Percentiles rank a stretch among this genome's conserved stretches.
These are phyloP conservation scores for Aspergillus clavatus DNA, from an alignment of 2,329 filamentous ascomycete genomes.

Conservation along the genomic window DNA sequence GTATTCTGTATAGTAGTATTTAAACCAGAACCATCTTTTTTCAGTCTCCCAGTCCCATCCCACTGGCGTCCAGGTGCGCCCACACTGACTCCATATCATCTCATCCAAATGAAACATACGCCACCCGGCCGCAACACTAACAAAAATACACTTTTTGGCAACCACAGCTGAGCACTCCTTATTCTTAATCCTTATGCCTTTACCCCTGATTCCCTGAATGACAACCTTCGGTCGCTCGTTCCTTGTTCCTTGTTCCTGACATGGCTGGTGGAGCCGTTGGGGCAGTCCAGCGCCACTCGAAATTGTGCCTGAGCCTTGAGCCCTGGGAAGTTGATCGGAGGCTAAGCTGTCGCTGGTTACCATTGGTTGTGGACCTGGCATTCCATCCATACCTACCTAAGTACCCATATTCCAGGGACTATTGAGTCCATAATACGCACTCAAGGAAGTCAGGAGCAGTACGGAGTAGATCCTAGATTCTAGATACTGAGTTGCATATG, in stretches of 20 bases:
- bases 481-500: no score
- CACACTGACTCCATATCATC: background rate
- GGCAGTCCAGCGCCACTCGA: background rate
- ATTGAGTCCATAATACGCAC: background rate
- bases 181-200: no score
- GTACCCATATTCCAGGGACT: no score
- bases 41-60: background rate
- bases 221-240: constrained; percentile 9
- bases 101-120: background rate
- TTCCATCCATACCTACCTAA: no score
- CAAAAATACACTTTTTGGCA: background rate
- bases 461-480: no score
- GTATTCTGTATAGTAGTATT: background rate
- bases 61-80: background rate
- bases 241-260: constrained; percentile 17
- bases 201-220: no score
- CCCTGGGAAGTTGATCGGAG: background rate
- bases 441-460: background rate
- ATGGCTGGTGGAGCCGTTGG: constrained; percentile 12
- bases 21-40: background rate
- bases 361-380: no score
- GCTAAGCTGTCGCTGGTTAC: background rate
- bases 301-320: background rate
- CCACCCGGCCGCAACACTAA: background rate
- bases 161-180: background rate